These are phyloP conservation scores for Penicillium desertorum DNA, from an alignment of 495 filamentous ascomycete species.

Conservation along the genomic window DNA sequence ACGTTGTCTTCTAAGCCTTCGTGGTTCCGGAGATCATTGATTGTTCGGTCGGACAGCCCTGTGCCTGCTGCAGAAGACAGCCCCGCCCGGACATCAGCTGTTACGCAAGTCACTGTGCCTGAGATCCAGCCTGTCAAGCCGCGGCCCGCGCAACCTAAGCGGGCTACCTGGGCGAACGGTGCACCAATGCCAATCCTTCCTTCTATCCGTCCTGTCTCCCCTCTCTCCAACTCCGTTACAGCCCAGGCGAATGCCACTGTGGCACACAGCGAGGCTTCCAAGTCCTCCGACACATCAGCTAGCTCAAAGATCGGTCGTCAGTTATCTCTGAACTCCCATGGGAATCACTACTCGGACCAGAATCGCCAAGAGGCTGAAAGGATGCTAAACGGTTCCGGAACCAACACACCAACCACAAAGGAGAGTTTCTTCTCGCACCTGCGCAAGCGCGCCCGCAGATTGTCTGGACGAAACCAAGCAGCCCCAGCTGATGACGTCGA, in stretches of 20 bases:
- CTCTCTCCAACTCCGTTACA: constrained; percentile 85
- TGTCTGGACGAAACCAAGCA: constrained; percentile 85
- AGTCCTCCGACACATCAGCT: constrained; percentile 42
- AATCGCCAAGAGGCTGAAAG: constrained; percentile 90
- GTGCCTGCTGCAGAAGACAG: constrained; percentile 45
- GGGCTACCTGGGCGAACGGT: constrained; percentile 85
- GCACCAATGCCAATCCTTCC: constrained; percentile 98
- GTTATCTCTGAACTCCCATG: constrained; percentile 90
- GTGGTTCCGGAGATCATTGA: constrained; percentile 94
- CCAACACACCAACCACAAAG: constrained; percentile 63
- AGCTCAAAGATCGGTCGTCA: constrained; percentile 95
- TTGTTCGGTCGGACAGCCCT: constrained; percentile 63
- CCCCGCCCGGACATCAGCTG: constrained; percentile 40
- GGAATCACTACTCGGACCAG: constrained; percentile 83
- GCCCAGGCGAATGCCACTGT: constrained; percentile 69
- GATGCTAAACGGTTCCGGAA: constrained; percentile 78
- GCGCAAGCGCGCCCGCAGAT: constrained; percentile 85
- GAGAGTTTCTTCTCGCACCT: constrained; percentile 98
- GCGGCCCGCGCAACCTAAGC: constrained; percentile 64
- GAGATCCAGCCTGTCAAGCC: constrained; percentile 55
- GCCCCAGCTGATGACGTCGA: constrained; percentile 82
- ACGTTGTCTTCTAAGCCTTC: constrained; percentile 80
- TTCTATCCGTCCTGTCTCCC: constrained; percentile 92
- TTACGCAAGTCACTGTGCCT: constrained; percentile 54
- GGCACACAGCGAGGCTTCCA: constrained; percentile 28